A percentile compares a stretch with the other conserved stretches of the same genome.
Conservation (phyloP, 2,329 filamentous ascomycete species). For the Pestalotiopsis sp. region DNA sequence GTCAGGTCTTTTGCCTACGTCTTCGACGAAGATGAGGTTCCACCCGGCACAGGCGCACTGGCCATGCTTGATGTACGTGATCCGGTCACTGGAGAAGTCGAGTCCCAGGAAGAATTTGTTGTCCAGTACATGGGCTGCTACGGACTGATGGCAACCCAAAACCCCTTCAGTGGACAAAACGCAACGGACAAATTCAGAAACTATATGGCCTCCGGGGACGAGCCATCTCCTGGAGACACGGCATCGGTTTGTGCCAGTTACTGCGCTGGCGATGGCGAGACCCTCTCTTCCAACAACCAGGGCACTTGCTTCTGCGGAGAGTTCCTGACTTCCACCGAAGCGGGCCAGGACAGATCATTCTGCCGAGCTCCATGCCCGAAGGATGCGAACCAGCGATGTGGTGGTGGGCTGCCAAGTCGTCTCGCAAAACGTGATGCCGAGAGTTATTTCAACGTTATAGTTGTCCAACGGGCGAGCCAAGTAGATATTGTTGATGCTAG, state of each 20-base stretch:
- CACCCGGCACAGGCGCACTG: neutral
- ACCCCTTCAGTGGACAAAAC: neutral
- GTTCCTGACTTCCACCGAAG: neutral
- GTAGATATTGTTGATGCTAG: neutral
- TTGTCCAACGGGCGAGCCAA: neutral
- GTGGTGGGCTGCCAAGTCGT: neutral
- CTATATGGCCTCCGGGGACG: neutral
- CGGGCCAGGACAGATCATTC: neutral
- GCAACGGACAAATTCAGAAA: constrained; percentile 2
- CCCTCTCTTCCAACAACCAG: constrained; percentile 4
- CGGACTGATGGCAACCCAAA: neutral
- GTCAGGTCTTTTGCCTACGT: neutral
- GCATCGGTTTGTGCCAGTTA: neutral
- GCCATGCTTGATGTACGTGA: neutral
- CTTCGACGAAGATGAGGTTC: neutral
- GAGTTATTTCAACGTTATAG: constrained; percentile 4
- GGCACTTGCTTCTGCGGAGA: constrained; percentile 9
- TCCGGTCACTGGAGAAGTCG: neutral
- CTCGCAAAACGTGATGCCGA: neutral
- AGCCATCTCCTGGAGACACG: neutral
- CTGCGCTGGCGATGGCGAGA: constrained; percentile 2
- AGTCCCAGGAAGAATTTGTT: neutral
- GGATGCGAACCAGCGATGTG: constrained; percentile 1
- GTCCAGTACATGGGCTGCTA: constrained; percentile 5
- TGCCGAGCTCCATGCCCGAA: neutral